A percentile compares a stretch with the other conserved stretches of the same genome.
These are phyloP conservation scores for Metarhizium humberi DNA, from an alignment of 2,329 filamentous ascomycete species.

Conservation along the genomic window DNA sequence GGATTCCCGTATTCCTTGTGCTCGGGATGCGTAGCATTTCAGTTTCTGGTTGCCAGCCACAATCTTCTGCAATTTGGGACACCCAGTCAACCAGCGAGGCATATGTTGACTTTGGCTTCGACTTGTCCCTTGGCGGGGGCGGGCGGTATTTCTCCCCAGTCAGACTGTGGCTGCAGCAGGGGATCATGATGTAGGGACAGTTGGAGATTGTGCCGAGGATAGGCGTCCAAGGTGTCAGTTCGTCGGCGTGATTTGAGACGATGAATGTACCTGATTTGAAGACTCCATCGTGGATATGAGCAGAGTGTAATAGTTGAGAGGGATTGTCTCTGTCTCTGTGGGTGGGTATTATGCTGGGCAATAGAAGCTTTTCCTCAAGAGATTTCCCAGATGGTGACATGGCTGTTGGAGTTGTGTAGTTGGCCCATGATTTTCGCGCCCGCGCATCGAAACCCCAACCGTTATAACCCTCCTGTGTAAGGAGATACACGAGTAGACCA, in stretches of 20 bases:
- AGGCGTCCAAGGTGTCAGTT: conserved; percentile 93
- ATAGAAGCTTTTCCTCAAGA: conserved; percentile 38
- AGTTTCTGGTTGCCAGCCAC: conserved; percentile 69
- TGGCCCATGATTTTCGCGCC: conserved; percentile 73
- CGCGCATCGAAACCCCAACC: conserved; percentile 93
- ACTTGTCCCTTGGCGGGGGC: conserved; percentile 40
- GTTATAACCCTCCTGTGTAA: conserved; percentile 68
- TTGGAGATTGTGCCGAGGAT: conserved; percentile 68
- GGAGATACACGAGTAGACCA: conserved; percentile 76
- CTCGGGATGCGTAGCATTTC: conserved; percentile 88
- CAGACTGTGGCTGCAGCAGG: conserved; percentile 87
- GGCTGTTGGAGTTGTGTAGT: conserved; percentile 41
- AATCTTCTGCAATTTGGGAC: conserved; percentile 55
- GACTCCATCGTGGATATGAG: conserved; percentile 44
- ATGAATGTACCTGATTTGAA: conserved; percentile 78
- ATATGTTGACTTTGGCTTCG: conserved; percentile 59
- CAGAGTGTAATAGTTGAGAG: conserved; percentile 1
- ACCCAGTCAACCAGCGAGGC: conserved; percentile 77
- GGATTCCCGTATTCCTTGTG: conserved; percentile 74
- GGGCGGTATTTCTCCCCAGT: conserved; percentile 67
- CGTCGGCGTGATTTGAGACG: conserved; percentile 93
- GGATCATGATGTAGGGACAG: conserved; percentile 83
- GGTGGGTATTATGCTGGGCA: conserved; percentile 31
- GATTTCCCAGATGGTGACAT: conserved; percentile 20
- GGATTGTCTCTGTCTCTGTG: no score